Evolutionary conservation across 257 asterid genomes (phyloP).

Genomic region (Fraxinus cuspidata): DNA sequence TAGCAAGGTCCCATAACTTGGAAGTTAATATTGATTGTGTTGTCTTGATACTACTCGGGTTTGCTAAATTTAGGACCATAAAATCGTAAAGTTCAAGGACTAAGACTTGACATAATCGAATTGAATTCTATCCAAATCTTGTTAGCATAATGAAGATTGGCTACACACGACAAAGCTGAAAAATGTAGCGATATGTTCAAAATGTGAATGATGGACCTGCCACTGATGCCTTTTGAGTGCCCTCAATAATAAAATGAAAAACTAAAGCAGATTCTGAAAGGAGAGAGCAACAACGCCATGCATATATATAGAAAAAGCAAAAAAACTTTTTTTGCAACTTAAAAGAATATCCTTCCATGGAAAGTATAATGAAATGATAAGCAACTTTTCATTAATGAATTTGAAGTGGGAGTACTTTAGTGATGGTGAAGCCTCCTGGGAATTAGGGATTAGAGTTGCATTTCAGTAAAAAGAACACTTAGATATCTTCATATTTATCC

Average conservation of each 20-base stretch:
- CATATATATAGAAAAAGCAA: conserved; percentile 40
- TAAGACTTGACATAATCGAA: too few species aligned
- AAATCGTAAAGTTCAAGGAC: too few species aligned
- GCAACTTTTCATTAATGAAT: conserved; percentile 61
- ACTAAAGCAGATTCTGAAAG: conserved; percentile 54
- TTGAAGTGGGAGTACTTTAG: conserved; percentile 52
- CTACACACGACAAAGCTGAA: neutral
- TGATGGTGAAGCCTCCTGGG: conserved; percentile 62
- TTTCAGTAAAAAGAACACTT: conserved; percentile 27
- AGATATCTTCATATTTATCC: conserved; percentile 30
- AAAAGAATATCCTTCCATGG: conserved; percentile 39
- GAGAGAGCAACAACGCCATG: neutral
- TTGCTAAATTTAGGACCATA: too few species aligned
- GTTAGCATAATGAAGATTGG: neutral
- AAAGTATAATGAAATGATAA: conserved; percentile 69
- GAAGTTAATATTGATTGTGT: too few species aligned
- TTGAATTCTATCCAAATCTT: neutral
- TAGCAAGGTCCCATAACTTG: too few species aligned
- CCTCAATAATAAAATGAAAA: conserved; percentile 17
- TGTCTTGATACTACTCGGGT: too few species aligned
- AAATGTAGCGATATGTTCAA: conserved; percentile 12
- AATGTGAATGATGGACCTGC: conserved; percentile 23
- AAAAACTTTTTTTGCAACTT: conserved; percentile 14
- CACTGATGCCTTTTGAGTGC: conserved; percentile 24
- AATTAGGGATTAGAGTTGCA: conserved; percentile 50